Evolutionary conservation across 2,329 filamentous ascomycete genomes (phyloP).

Genomic region (Trichothecium roseum): DNA sequence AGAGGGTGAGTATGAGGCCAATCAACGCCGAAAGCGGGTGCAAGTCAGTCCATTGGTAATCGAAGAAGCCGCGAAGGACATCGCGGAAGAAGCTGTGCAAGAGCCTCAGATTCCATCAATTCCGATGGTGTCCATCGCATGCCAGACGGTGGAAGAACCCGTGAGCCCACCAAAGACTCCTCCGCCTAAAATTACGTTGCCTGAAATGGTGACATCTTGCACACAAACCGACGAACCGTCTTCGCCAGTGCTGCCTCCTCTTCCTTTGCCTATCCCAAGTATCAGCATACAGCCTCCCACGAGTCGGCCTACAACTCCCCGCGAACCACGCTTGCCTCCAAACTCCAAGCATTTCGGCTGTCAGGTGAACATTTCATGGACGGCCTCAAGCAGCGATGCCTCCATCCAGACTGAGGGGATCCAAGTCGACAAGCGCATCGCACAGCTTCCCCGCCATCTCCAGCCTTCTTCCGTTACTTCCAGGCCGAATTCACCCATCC

Average conservation of each 20-base stretch:
- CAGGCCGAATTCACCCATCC: slow-evolving; percentile 44
- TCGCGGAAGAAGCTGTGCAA: slow-evolving; percentile 34
- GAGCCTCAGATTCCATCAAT: slow-evolving; percentile 14
- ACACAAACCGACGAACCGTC: slow-evolving; percentile 46
- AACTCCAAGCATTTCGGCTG: slow-evolving; percentile 74
- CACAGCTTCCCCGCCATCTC: slow-evolving; percentile 65
- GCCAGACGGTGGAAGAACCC: slow-evolving; percentile 52
- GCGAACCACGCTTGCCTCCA: slow-evolving; percentile 64
- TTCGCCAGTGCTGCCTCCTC: slow-evolving; percentile 16
- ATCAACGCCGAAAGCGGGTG: slow-evolving; percentile 62
- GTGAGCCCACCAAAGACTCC: slow-evolving; percentile 58
- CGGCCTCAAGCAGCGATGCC: slow-evolving; percentile 18
- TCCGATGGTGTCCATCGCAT: slow-evolving; percentile 53
- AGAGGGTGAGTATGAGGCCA: slow-evolving; percentile 58
- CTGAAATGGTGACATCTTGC: slow-evolving; percentile 38
- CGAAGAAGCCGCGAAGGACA: too few relatives aligned
- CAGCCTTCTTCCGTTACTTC: slow-evolving; percentile 67
- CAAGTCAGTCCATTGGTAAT: slow-evolving; percentile 41
- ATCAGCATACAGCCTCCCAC: slow-evolving; percentile 87
- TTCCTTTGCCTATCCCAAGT: slow-evolving; percentile 56
- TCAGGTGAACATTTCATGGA: slow-evolving; percentile 50
- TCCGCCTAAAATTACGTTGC: slow-evolving; percentile 32
- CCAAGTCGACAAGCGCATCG: slow-evolving; percentile 65
- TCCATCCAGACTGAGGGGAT: slow-evolving; percentile 83
- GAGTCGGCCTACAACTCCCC: slow-evolving; percentile 72